Evolutionary conservation across 345 rosid species (phyloP).

Genomic region (Lenwebbia sp.): DNA sequence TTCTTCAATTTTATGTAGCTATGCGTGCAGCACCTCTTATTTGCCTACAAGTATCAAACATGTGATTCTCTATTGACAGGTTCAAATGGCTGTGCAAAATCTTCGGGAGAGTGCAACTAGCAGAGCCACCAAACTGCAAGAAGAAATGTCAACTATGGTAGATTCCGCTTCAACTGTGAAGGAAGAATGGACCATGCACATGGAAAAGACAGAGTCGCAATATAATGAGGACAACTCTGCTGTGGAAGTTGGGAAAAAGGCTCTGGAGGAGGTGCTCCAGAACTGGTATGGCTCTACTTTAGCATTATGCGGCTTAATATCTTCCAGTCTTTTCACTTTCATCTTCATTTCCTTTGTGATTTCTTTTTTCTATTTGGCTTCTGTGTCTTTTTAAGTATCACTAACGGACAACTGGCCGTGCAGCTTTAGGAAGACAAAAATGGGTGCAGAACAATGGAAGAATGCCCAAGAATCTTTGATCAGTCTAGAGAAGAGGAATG

Average conservation of each 20-base stretch:
- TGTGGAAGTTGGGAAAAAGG: slow-evolving; percentile 69
- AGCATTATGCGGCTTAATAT: background rate
- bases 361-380: background rate
- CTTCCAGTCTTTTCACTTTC: background rate
- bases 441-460: slow-evolving; percentile 81
- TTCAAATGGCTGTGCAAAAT: slow-evolving; percentile 83
- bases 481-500: slow-evolving; percentile 62
- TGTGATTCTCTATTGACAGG: slow-evolving; percentile 24
- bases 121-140: slow-evolving; percentile 64
- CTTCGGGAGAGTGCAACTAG: slow-evolving; percentile 64
- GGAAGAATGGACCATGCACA: slow-evolving; percentile 69
- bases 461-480: slow-evolving; percentile 83
- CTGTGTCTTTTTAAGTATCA: background rate
- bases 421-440: slow-evolving; percentile 70
- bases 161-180: slow-evolving; percentile 66
- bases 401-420: background rate
- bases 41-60: background rate
- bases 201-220: slow-evolving; percentile 72
- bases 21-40: background rate
- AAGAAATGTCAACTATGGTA: slow-evolving; percentile 92
- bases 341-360: background rate
- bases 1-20: background rate
- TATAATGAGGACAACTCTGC: slow-evolving; percentile 59
- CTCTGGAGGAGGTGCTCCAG: slow-evolving; percentile 67
- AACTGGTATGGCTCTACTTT: slow-evolving; percentile 43